phyloP scores from a whole-genome alignment of 2,329 filamentous ascomycete species.

The Penicillium janthinellum region DNA sequence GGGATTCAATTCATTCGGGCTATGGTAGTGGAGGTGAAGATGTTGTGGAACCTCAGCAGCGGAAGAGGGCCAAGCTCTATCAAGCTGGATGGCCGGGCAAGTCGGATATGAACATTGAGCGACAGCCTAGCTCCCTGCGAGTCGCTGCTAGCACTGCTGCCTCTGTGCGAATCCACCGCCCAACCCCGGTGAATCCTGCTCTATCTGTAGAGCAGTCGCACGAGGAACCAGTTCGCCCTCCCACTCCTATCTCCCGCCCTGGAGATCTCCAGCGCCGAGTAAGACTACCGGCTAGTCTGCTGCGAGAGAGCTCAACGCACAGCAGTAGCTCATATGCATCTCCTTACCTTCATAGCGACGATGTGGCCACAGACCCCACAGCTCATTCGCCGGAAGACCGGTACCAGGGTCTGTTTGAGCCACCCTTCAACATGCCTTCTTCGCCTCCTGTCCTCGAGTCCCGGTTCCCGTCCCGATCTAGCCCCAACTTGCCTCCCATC shows the following conservation, averaged over 20 bases:
- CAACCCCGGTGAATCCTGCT: slow-evolving; percentile 56
- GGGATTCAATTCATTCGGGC: slow-evolving; percentile 52
- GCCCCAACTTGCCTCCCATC: slow-evolving; percentile 70
- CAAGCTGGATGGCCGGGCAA: slow-evolving; percentile 72
- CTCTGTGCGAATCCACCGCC: slow-evolving; percentile 81
- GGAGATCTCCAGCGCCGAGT: slow-evolving; percentile 34
- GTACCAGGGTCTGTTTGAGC: slow-evolving; percentile 59
- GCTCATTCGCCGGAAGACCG: slow-evolving; percentile 55
- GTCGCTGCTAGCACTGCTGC: slow-evolving; percentile 90
- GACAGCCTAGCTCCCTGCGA: slow-evolving; percentile 75
- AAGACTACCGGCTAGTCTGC: slow-evolving; percentile 52
- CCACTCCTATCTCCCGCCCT: slow-evolving; percentile 46
- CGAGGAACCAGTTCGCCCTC: slow-evolving; percentile 51
- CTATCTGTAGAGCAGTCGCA: slow-evolving; percentile 34
- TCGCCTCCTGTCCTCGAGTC: slow-evolving; percentile 80
- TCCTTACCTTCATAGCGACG: slow-evolving; percentile 44
- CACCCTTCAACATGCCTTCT: slow-evolving; percentile 81
- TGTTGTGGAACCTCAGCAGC: slow-evolving; percentile 59
- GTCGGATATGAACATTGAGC: slow-evolving; percentile 66
- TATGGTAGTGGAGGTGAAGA: slow-evolving; percentile 77
- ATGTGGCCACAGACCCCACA: slow-evolving; percentile 47
- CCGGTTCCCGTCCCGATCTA: slow-evolving; percentile 70
- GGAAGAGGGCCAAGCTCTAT: slow-evolving; percentile 79
- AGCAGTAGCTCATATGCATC: slow-evolving; percentile 41
- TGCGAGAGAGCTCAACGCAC: slow-evolving; percentile 64